Evolutionary conservation across 2,329 filamentous ascomycete species (phyloP).

Genomic region (Huntiella moniliformis): DNA sequence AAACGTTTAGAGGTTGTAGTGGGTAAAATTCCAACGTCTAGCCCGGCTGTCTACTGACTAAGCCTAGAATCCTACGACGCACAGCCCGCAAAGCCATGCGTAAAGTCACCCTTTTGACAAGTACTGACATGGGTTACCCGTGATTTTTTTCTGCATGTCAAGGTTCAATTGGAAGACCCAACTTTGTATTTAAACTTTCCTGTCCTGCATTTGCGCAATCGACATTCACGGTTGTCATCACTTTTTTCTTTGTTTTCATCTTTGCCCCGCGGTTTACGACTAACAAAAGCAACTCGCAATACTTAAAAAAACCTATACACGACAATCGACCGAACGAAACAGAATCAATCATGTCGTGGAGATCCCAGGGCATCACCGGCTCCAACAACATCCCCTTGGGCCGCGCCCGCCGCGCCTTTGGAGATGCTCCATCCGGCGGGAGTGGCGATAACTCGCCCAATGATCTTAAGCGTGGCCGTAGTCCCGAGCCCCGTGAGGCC

Average conservation of each 20-base stretch:
- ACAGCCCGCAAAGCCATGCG: not conserved
- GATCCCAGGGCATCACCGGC: slow-evolving; percentile 72
- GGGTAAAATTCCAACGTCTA: no score
- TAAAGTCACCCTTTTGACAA: no score
- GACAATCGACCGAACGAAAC: not conserved
- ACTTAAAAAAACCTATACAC: not conserved
- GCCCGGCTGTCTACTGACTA: no score
- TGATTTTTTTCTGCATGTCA: not conserved
- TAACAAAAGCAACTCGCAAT: not conserved
- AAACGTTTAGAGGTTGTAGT: no score
- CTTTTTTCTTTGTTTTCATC: no score
- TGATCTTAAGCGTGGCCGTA: slow-evolving; percentile 72
- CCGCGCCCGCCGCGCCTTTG: slow-evolving; percentile 61
- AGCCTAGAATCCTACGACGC: not conserved
- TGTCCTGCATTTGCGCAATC: no score
- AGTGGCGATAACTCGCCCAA: slow-evolving; percentile 12
- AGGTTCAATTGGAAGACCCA: not conserved
- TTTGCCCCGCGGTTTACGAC: no score
- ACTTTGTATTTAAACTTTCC: not conserved
- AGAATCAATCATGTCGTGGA: slow-evolving; percentile 39
- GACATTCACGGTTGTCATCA: no score
- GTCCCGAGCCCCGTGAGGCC: slow-evolving; percentile 47
- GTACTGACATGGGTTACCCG: not conserved
- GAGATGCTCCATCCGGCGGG: slow-evolving; percentile 19
- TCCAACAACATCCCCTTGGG: slow-evolving; percentile 97